These are phyloP conservation scores for Candida boleticola DNA, from an alignment of 805 yeast species.

Conservation along the genomic window DNA sequence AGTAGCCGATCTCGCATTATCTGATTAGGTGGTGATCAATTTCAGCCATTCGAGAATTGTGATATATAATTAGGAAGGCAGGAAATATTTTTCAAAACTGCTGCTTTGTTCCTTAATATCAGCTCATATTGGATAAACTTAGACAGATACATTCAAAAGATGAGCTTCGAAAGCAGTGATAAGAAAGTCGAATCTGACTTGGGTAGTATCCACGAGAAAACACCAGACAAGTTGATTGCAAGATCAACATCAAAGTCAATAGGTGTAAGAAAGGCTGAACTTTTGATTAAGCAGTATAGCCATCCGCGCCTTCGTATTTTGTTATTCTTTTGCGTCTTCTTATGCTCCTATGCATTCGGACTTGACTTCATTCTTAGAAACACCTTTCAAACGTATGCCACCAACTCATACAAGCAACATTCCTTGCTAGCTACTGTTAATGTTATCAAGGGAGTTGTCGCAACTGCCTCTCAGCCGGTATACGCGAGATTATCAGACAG, in stretches of 20 bases:
- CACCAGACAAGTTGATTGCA: neutral
- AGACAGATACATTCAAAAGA: too few relatives aligned
- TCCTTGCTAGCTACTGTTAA: conserved; percentile 58
- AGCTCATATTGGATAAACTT: too few relatives aligned
- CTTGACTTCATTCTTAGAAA: conserved; percentile 23
- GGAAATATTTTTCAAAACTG: too few relatives aligned
- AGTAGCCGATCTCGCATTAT: neutral
- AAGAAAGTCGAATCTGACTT: too few relatives aligned
- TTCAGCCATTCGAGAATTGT: too few relatives aligned
- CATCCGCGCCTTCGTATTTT: conserved; percentile 31
- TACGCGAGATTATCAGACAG: conserved; percentile 64
- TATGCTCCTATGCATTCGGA: conserved; percentile 58
- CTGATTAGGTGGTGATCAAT: too few relatives aligned
- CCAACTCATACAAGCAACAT: conserved; percentile 51
- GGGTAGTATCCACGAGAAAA: neutral
- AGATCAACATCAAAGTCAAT: conserved; percentile 27
- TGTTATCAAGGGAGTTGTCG: conserved; percentile 57
- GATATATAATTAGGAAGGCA: too few relatives aligned
- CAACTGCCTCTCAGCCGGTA: conserved; percentile 64
- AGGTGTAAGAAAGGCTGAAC: conserved; percentile 59
- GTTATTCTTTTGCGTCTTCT: conserved; percentile 49
- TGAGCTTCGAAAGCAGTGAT: too few relatives aligned
- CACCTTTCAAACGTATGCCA: conserved; percentile 48
- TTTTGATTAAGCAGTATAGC: conserved; percentile 49
- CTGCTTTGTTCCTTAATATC: too few relatives aligned